A percentile compares a stretch with the other conserved stretches of the same genome.
Conservation (phyloP, 169 alveolate genomes). For the Eimeria maxima region DNA sequence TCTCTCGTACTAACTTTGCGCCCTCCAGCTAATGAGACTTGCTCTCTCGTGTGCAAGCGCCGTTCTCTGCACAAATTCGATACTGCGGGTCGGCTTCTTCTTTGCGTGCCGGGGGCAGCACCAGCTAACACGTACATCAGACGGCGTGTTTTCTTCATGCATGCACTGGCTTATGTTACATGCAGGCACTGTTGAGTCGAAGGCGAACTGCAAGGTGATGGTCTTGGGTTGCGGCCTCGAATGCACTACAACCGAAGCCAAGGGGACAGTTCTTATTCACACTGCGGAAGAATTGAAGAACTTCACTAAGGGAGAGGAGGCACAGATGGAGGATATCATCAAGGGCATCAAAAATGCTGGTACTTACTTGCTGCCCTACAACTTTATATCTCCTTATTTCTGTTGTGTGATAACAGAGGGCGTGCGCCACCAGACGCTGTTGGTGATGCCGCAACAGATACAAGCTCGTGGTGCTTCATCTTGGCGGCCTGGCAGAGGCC, state of each 20-base stretch:
- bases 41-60: neutral
- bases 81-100: neutral
- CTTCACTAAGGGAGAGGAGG: slow-evolving; percentile 88
- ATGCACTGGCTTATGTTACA: neutral
- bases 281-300: slow-evolving; percentile 97
- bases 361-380: neutral
- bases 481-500: neutral
- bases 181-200: slow-evolving; percentile 95
- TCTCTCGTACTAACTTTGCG: too few relatives aligned
- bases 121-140: neutral
- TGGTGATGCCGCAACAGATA: neutral
- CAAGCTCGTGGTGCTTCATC: neutral
- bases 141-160: neutral
- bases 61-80: neutral
- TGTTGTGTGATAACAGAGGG: neutral
- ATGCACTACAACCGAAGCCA: slow-evolving; percentile 96
- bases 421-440: neutral
- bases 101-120: neutral
- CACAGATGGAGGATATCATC: slow-evolving; percentile 84
- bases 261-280: slow-evolving; percentile 98
- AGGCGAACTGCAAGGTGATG: slow-evolving; percentile 96
- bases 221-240: slow-evolving; percentile 98
- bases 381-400: neutral
- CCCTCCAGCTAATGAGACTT: neutral
- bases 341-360: slow-evolving; percentile 84